Base-by-base conservation (phyloP, 1,284 basidiomycete species). In the Fomitopsis schrenkii region DNA sequence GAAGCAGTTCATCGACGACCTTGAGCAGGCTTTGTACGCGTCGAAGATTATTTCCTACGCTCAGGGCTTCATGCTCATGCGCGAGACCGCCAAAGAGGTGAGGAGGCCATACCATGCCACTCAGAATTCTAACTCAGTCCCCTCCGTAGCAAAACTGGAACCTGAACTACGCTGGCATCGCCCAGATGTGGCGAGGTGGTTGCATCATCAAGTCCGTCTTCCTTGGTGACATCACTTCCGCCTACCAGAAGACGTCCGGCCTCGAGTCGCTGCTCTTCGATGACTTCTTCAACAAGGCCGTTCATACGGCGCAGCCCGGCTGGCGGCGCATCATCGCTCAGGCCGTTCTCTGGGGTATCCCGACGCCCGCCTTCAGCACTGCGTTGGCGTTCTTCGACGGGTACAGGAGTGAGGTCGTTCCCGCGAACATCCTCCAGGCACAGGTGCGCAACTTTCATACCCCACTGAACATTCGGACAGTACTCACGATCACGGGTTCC, bases 121-220 rank as follows among this genome's bases (percentile, higher is more conserved):
- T 15, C 3, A 2, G 3, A 15, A 17, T 1, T 10, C 12, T 50
- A 10, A 63, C 36, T 33, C 4, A 5, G 8, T 22, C 9, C 38
- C 9, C 9, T 22, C 9, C 41, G 12, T 64, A 91, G 89, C 72
- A 88, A 67, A 76, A 73, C 67, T 95, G 93, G 93, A 86, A 91
- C 74, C 79, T 95, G 73, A 95, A 95, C 83, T 97, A 97, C 76
- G 91, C 95, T 72, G 95, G 95, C 66, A 98, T 99, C 75, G 97
- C 97, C 56, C 88, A 86, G 69, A 99, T 99, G 95, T 99, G 97
- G 97, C 94, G 97, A 73, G 97, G 97, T 69, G 97, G 97, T 67
- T 99, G 97, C 79, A 99, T 99, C 78, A 99, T 99, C 86, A 95
- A 95, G 90, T 91, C 88, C 70, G 95, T 98, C 73, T 98, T 98